Evolutionary conservation across 1,139 yeast genomes (phyloP), one percentile per base, ranked within the genome.

Genomic region (Arxiozyma slooffiae): DNA sequence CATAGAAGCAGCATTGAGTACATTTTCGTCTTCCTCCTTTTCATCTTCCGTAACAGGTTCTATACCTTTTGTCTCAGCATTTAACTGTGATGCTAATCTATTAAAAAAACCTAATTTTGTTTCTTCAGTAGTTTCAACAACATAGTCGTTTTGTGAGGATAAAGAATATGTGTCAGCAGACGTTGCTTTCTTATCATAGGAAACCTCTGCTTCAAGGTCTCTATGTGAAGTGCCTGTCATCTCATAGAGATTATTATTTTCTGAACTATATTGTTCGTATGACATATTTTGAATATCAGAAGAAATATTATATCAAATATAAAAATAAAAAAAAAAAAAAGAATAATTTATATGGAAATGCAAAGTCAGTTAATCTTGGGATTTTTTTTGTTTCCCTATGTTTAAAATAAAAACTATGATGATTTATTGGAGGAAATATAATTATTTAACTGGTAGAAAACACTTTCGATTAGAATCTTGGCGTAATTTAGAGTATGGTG

Each of bases 1-100:
- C 95, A 89, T 86, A 51, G 90, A 76, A 42, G 90, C 89, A 26
- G 94, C 86, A 58, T 76, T 78, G 72, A 79, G 72, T 51, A 84
- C 64, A 37, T 86, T 80, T 48, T 69, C 72, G 51, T 82, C 88
- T 47, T 61, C 61, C 61, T 78, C 77, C 46, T 76, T 69, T 58
- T 74, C 70, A 30, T 70, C 71, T 47, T 74, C 78, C 0, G 71
- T 66, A 22, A 76, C 71, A 50, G 77, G 69, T 56, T 76, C 77
- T 44, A 76, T 67, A 58, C 79, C 79, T 58, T 75, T 70, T 36
- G 70, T 69, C 59, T 76, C 79, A 8, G 78, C 77, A 47, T 71
- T 68, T 43, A 74, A 55, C 40, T 58, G 53, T 38, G 61, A 55
- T 3, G 71, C 74, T 3, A 72, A 24, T 52, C 59, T 69, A 55